A percentile compares a stretch with the other conserved stretches of the same genome.
These are phyloP conservation scores for Ophiocordyceps robertsii DNA, from an alignment of 2,329 filamentous ascomycete species.

Conservation along the genomic window DNA sequence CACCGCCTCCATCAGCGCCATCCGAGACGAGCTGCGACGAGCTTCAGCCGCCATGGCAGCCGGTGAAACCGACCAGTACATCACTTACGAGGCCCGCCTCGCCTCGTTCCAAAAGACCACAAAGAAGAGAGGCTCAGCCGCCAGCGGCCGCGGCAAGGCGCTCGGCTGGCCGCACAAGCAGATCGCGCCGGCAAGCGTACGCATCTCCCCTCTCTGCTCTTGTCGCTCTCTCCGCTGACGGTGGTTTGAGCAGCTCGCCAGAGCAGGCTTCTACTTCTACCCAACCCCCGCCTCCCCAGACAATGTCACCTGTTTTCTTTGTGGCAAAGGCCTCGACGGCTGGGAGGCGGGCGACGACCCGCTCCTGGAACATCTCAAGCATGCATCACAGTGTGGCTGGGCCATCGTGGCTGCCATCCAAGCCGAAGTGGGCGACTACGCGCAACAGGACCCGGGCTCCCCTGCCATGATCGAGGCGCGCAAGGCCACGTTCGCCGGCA, in stretches of 20 bases:
- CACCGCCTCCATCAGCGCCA: neutral
- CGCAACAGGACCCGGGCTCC: conserved; percentile 60
- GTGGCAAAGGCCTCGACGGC: conserved; percentile 70
- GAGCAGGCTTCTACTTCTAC: conserved; percentile 82
- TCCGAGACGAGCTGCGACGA: neutral
- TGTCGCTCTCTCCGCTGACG: conserved; percentile 8
- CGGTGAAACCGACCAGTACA: conserved; percentile 31
- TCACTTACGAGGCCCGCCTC: conserved; percentile 62
- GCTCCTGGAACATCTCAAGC: conserved; percentile 70
- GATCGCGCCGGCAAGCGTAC: conserved; percentile 18
- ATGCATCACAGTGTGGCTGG: conserved; percentile 76
- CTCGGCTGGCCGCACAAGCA: conserved; percentile 63
- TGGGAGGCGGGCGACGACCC: conserved; percentile 86
- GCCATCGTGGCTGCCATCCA: conserved; percentile 57
- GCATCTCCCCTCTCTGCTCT: conserved; percentile 1
- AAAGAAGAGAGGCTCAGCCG: conserved; percentile 58
- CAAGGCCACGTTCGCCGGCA: conserved; percentile 66
- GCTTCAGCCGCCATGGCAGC: conserved; percentile 14
- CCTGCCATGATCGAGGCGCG: conserved; percentile 63
- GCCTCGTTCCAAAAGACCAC: conserved; percentile 60
- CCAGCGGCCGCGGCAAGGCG: conserved; percentile 38
- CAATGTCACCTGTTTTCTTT: conserved; percentile 84
- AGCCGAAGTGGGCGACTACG: conserved; percentile 46
- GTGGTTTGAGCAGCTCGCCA: conserved; percentile 53
- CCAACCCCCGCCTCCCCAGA: conserved; percentile 65